These are phyloP conservation scores for Sicyos baderoa DNA, from an alignment of 306 rosid species.

Conservation along the genomic window DNA sequence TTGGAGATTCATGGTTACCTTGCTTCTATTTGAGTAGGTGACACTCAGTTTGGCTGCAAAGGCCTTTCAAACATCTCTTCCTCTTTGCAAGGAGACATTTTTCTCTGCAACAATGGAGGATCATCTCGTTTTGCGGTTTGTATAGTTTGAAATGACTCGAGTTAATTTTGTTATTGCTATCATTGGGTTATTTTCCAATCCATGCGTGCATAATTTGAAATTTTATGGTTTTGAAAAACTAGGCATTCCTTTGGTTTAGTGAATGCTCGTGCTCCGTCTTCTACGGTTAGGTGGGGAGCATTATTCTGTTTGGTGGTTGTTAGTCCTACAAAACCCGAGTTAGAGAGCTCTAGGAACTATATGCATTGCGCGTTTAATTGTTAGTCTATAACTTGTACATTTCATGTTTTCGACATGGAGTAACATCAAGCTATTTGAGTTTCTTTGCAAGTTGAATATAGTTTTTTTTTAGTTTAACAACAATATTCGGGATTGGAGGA, in stretches of 20 bases:
- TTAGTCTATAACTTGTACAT: too few relatives aligned
- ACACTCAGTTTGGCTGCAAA: slow-evolving; percentile 84
- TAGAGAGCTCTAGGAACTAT: not conserved
- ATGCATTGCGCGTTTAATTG: not conserved
- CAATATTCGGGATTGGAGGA: too few relatives aligned
- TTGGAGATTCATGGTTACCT: not conserved
- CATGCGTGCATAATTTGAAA: not conserved
- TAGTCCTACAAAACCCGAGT: not conserved
- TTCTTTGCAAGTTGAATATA: not conserved
- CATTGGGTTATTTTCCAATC: not conserved
- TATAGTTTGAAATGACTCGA: slow-evolving; percentile 4
- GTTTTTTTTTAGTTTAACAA: too few relatives aligned
- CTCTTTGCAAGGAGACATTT: slow-evolving; percentile 85
- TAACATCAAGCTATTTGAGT: not conserved
- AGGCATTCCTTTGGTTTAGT: not conserved
- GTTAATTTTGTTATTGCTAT: not conserved
- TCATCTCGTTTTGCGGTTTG: slow-evolving; percentile 62
- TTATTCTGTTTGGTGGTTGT: not conserved
- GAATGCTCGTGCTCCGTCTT: not conserved
- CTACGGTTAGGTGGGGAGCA: not conserved
- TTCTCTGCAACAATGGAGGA: slow-evolving; percentile 71
- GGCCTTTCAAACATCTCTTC: slow-evolving; percentile 70
- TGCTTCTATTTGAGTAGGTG: slow-evolving; percentile 38
- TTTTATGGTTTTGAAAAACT: not conserved
- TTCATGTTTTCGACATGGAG: not conserved